Conservation (phyloP, 768 basidiomycete species). For the Mycena alexandri region DNA sequence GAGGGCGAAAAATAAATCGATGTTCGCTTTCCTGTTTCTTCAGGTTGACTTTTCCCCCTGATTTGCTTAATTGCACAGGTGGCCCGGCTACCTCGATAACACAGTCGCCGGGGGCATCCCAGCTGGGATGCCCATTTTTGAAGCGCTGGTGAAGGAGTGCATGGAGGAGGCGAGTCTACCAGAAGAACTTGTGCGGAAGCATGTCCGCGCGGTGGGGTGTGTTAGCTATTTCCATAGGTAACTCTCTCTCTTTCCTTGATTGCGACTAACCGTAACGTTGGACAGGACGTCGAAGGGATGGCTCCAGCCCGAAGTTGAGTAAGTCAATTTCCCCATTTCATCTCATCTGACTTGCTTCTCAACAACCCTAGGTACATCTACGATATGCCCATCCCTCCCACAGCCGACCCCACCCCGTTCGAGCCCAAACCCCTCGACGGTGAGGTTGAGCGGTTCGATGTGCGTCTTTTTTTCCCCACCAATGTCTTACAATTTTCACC, state of each 20-base stretch:
- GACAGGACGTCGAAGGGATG: slow-evolving; percentile 74
- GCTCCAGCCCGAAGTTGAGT: slow-evolving; percentile 92
- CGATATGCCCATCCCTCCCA: slow-evolving; percentile 78
- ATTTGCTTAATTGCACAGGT: slow-evolving; percentile 63
- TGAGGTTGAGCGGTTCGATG: slow-evolving; percentile 95
- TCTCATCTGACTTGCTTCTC: slow-evolving; percentile 1
- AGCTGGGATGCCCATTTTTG: slow-evolving; percentile 77
- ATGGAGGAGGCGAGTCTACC: slow-evolving; percentile 92
- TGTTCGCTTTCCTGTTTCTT: slow-evolving; percentile 61
- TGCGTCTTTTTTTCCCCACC: slow-evolving; percentile 47
- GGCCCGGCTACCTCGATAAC: slow-evolving; percentile 91
- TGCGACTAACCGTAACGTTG: slow-evolving; percentile 3
- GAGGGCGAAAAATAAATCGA: slow-evolving; percentile 87
- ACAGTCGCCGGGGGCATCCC: slow-evolving; percentile 94
- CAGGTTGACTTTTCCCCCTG: background rate
- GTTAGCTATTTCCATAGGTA: slow-evolving; percentile 88
- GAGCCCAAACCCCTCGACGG: slow-evolving; percentile 86
- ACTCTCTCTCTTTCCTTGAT: background rate
- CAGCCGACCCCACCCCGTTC: slow-evolving; percentile 60
- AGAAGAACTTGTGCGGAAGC: slow-evolving; percentile 69
- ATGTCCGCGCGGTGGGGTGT: slow-evolving; percentile 73
- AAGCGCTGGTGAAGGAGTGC: slow-evolving; percentile 89
- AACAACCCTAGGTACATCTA: slow-evolving; percentile 76
- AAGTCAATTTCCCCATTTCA: slow-evolving; percentile 41
- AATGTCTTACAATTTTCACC: too few relatives aligned